Base-by-base conservation (phyloP, 306 rosid species). In the Pyrus bretschneideri region DNA sequence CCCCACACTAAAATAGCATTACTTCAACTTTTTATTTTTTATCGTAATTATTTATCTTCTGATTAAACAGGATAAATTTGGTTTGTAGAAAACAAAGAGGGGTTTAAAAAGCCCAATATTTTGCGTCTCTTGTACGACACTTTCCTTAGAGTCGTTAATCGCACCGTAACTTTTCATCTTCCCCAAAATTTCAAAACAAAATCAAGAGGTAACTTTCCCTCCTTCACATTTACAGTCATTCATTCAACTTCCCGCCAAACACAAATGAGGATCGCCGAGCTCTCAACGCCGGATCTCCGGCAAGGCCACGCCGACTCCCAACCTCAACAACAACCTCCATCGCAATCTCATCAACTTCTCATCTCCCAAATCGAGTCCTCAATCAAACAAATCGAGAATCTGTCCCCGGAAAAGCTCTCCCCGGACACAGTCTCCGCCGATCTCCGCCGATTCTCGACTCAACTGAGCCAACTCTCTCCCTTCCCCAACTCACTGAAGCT, bases 191-290 rank as follows among this genome's bases (percentile, higher is more conserved):
- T 52, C 45, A 19, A 18, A 25, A 63, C 8, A 14, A 5, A 46
- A 58, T 35, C 40, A 35, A 6, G 40, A 14, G 21, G 58, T n/a
- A 33, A 9, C 49, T 17, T 23, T 54, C 13, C 70, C 80, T 54
- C 55, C 60, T 29, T 4, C 23, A 22, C 23, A 55, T 69, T 52
- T 8, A 13, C 62, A 10, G 73, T 33, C 61, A 72, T 64, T 14
- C 23, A 25, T 49, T 38, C 51, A 51, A 6, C 54, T 81, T 84
- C 91, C 87, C 97, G 91, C 97, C 87, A 88, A 87, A 85, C 15
- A 25, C 72, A 30, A 44, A 95, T 92, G 98, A 85, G 88, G 81
- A 95, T 95, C 51, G 91, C 93, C 14, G 98, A 95, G 83, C 79
- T 90, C 11, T 82, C 89, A 30, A 70, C 88, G 38, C 93, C 83